Percentiles rank a stretch among this genome's conserved stretches.
Conservation (phyloP, 495 filamentous ascomycete genomes). For the Chaetomium cochliodes region DNA sequence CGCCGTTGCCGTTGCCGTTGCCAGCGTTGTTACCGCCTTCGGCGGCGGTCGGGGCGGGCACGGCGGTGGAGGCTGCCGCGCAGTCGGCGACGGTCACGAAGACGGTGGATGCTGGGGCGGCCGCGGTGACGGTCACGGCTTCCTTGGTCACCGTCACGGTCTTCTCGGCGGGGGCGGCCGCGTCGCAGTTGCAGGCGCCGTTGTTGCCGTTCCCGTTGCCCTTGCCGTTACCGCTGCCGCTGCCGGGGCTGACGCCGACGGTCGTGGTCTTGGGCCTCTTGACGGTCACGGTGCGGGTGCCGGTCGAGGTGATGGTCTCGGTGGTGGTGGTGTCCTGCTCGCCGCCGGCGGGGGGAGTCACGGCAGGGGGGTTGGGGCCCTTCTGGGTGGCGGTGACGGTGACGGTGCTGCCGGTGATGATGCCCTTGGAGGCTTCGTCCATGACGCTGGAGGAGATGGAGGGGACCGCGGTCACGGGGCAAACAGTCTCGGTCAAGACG, state of each 20-base stretch:
- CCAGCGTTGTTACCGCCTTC: no score
- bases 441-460: constrained; percentile 44
- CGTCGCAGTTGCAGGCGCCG: constrained; percentile 19
- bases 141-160: constrained; percentile 26
- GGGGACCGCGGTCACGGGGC: constrained; percentile 44
- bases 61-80: neutral
- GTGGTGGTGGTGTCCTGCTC: constrained; percentile 38
- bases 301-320: constrained; percentile 39
- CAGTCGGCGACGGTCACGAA: constrained; percentile 41
- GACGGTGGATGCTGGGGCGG: constrained; percentile 37
- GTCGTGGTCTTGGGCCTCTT: constrained; percentile 20
- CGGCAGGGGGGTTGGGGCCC: constrained; percentile 5
- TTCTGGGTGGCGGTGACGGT: constrained; percentile 26
- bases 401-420: constrained; percentile 35
- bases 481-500: constrained; percentile 46
- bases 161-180: neutral
- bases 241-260: constrained; percentile 4
- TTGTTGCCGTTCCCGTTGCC: constrained; percentile 20
- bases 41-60: constrained; percentile 15
- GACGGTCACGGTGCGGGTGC: constrained; percentile 45
- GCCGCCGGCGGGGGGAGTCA: neutral
- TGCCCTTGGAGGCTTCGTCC: constrained; percentile 36
- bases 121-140: constrained; percentile 25
- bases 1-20: constrained; percentile 8
- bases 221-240: constrained; percentile 13